Base-by-base conservation (phyloP, 1,284 basidiomycete species). In the Pseudozyma sp. region DNA sequence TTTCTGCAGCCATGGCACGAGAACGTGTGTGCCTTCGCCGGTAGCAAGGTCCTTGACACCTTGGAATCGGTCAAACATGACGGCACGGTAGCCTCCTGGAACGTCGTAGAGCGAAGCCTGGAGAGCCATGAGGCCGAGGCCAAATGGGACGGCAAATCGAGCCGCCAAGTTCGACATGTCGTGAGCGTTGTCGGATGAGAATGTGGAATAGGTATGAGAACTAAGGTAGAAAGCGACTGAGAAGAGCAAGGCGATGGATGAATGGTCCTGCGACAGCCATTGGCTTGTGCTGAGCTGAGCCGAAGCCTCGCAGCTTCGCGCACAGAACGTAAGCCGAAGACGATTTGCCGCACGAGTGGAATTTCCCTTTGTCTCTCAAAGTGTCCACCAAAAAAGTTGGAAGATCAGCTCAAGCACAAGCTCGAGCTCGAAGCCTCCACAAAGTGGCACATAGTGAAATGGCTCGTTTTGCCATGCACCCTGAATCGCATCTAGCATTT, bases 1-100 rank as follows among this genome's bases (percentile, higher is more conserved):
- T 68, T 91, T 89, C 73, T 86, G 85, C 50, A 99, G 87, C 93
- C 95, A 94, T 39, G 96, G 96, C 64, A 99, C 87, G 66, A 99
- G 88, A 85, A 99, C 91, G 86, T 99, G 97, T 5, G 97, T 99
- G n/a, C 97, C 97, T 86, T 99, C 80, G 52, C 58, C 37, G n/a
- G 72, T 67, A 33, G 79, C 70, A 54, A 68, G 51, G 50, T 71
- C 65, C 69, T 81, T 75, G 50, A 98, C 95, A 85, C 97, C 97
- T 59, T 91, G 89, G 86, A 99, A 99, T 81, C 96, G 89, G 86
- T 99, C 96, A 86, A 99, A 99, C 91, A 99, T 94, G 79, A 99
- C 96, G 31, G 97, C 96, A 59, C 93, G 89, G 86, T 92, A 94
- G 48, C 95, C 94, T 54, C 85, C 85, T 19, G 83, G 83, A 14